Percentiles rank a stretch among this genome's conserved stretches.
These are phyloP conservation scores for Fusarium nodosum DNA, from an alignment of 2,329 filamentous ascomycete genomes.

Conservation along the genomic window DNA sequence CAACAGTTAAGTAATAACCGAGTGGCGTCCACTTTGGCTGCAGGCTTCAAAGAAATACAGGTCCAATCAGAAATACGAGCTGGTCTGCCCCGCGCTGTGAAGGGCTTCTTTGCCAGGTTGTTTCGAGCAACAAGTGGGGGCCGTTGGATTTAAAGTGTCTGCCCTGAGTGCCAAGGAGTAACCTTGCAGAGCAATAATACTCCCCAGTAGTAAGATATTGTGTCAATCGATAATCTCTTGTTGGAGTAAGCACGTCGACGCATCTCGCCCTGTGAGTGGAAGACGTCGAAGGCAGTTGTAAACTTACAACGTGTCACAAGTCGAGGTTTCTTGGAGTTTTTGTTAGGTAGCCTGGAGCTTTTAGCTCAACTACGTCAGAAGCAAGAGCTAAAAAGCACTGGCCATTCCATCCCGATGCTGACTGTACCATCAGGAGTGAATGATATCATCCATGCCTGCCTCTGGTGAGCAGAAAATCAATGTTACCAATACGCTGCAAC, in stretches of 20 bases:
- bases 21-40: conserved; percentile 15
- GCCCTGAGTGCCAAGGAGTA: conserved; percentile 29
- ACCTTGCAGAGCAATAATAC: conserved; percentile 13
- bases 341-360: conserved; percentile 3
- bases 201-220: background rate
- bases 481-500: background rate
- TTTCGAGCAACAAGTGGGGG: conserved; percentile 28
- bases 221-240: background rate
- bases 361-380: conserved; percentile 29
- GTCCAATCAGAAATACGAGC: conserved; percentile 27
- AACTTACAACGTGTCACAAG: conserved; percentile 8
- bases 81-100: conserved; percentile 35
- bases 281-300: background rate
- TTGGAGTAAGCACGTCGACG: background rate
- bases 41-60: conserved; percentile 16
- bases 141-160: conserved; percentile 16
- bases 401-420: conserved; percentile 25
- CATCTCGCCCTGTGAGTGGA: background rate
- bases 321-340: conserved; percentile 9
- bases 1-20: conserved; percentile 30
- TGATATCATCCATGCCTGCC: conserved; percentile 29
- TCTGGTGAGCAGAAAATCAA: no score
- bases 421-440: conserved; percentile 15
- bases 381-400: conserved; percentile 17
- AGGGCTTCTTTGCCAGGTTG: conserved; percentile 12